These are phyloP conservation scores for Pseudopediastrum boryanum DNA, from an alignment of 139 green algal genomes.

Conservation along the genomic window DNA sequence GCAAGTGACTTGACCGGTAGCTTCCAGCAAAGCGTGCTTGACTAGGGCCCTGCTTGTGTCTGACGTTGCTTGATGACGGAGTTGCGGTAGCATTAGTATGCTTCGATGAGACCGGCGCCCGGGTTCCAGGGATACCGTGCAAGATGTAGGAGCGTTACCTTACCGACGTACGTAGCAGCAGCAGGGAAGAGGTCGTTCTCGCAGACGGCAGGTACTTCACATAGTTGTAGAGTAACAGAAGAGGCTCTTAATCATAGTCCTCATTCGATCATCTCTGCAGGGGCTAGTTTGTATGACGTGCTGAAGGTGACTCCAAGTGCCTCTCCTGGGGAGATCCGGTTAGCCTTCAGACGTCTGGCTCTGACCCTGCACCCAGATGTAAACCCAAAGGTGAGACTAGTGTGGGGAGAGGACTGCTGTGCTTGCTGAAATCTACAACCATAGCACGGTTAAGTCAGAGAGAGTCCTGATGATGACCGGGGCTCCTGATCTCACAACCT, in stretches of 20 bases:
- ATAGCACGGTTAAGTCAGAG: neutral
- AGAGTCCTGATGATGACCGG: neutral
- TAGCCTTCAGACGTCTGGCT: conserved; percentile 13
- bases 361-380: conserved; percentile 23
- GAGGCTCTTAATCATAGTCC: neutral
- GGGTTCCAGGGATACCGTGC: neutral
- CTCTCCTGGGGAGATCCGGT: conserved; percentile 15
- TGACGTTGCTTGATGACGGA: too few species aligned
- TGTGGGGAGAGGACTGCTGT: neutral
- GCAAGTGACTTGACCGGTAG: too few species aligned
- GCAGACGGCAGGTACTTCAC: neutral
- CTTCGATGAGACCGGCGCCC: neutral
- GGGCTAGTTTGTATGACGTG: conserved; percentile 9
- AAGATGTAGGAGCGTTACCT: neutral
- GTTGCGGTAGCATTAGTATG: too few species aligned
- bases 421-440: neutral
- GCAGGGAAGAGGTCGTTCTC: neutral
- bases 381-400: neutral
- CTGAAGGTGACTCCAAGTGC: neutral
- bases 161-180: neutral
- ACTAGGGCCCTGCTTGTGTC: neutral
- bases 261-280: neutral
- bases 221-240: neutral
- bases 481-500: too few species aligned
- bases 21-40: too few species aligned